These are phyloP conservation scores for Trichoderma afroharzianum DNA, from an alignment of 2,329 filamentous ascomycete species.

Conservation along the genomic window DNA sequence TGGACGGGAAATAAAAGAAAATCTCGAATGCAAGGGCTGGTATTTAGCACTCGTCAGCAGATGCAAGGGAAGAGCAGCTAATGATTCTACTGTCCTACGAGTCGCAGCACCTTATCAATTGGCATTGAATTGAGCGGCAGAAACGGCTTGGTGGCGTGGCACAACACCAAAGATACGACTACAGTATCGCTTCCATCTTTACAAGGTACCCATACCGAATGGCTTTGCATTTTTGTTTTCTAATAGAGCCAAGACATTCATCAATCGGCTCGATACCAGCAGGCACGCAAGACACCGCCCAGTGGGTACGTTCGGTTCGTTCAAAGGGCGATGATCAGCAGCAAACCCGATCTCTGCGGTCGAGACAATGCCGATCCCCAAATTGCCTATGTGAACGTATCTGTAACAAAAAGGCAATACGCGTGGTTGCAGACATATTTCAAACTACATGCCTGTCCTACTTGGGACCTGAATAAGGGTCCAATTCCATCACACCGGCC, in stretches of 20 bases:
- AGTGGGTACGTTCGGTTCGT: slow-evolving; percentile 1
- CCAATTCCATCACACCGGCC: neutral
- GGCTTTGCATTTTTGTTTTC: neutral
- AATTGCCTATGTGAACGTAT: neutral
- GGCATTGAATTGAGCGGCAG: neutral
- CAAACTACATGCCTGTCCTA: neutral
- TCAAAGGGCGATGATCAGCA: slow-evolving; percentile 10
- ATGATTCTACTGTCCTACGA: neutral
- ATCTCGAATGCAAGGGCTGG: neutral
- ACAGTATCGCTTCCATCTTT: neutral
- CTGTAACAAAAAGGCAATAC: neutral
- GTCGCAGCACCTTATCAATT: neutral
- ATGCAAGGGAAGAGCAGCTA: slow-evolving; percentile 1
- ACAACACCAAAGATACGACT: neutral
- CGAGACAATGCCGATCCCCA: neutral
- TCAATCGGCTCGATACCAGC: neutral
- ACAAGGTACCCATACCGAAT: neutral
- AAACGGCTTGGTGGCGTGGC: neutral
- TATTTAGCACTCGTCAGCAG: slow-evolving; percentile 7
- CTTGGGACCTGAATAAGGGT: neutral
- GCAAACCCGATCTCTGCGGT: slow-evolving; percentile 3
- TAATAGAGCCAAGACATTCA: neutral
- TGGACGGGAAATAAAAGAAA: neutral
- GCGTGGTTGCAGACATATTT: neutral
- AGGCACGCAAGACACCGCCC: neutral